Conservation (phyloP, 768 basidiomycete genomes). For the Auriscalpium orientale region DNA sequence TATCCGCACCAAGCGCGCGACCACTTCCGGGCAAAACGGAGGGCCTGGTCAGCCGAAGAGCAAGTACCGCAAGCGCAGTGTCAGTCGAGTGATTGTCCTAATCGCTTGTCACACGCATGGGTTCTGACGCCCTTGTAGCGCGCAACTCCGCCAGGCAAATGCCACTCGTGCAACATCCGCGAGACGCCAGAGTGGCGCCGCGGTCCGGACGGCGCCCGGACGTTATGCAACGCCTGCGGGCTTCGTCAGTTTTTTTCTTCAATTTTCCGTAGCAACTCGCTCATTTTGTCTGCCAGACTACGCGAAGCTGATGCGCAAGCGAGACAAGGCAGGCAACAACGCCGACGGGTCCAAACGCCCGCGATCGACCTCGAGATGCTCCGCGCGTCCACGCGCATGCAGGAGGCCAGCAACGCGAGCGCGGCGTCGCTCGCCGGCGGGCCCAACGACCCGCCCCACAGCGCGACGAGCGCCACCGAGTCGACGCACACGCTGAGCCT, state of each 20-base stretch:
- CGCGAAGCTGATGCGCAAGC: conserved; percentile 75
- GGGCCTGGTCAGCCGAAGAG: conserved; percentile 51
- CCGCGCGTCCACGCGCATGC: conserved; percentile 41
- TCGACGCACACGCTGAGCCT: not conserved
- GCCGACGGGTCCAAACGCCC: conserved; percentile 40
- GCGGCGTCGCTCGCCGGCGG: not conserved
- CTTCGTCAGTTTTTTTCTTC: conserved; percentile 48
- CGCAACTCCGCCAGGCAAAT: conserved; percentile 79
- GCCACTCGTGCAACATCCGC: conserved; percentile 80
- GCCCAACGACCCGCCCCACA: conserved; percentile 10
- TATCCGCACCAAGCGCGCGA: conserved; percentile 73
- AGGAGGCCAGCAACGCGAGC: conserved; percentile 4
- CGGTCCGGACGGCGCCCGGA: conserved; percentile 78
- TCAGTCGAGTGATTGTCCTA: conserved; percentile 34
- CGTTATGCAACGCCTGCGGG: conserved; percentile 81
- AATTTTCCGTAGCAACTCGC: not conserved
- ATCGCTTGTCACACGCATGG: conserved; percentile 18
- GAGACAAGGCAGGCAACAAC: conserved; percentile 48
- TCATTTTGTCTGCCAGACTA: conserved; percentile 44
- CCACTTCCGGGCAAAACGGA: conserved; percentile 45
- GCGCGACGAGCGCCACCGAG: not conserved
- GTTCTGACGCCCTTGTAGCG: conserved; percentile 40
- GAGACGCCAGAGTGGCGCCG: conserved; percentile 88
- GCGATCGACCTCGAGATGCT: conserved; percentile 71
- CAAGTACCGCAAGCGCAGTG: conserved; percentile 82